Conservation (phyloP, 2,329 filamentous ascomycete genomes). For the Pestalotiopsis sp. region DNA sequence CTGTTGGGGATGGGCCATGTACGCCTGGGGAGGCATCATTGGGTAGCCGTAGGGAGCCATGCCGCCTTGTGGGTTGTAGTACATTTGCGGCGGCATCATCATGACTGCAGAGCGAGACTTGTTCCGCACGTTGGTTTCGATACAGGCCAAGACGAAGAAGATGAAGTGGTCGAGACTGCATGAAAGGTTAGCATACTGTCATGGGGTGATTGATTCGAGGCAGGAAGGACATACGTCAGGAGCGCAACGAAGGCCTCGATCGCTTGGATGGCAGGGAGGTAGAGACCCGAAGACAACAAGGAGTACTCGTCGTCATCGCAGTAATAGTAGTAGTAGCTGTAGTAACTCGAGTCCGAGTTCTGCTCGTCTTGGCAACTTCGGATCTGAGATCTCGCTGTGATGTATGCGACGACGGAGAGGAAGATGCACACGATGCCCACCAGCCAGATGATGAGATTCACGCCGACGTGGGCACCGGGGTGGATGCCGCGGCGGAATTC, state of each 20-base stretch:
- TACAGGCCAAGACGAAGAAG: conserved; percentile 17
- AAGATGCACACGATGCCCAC: conserved; percentile 9
- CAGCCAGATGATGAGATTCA: conserved; percentile 15
- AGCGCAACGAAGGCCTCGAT: conserved; percentile 13
- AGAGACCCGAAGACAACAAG: not conserved
- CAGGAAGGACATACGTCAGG: conserved; percentile 9
- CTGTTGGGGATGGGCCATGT: not conserved
- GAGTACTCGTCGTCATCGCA: not conserved
- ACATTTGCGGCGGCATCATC: conserved; percentile 9
- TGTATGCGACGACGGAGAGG: not conserved
- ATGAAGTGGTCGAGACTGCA: conserved; percentile 14
- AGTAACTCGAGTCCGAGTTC: not conserved
- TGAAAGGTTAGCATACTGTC: not conserved
- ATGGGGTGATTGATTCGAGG: not conserved
- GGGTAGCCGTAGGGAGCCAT: conserved; percentile 12
- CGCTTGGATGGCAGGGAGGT: not conserved
- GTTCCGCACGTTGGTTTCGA: conserved; percentile 16
- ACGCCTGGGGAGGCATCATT: conserved; percentile 11
- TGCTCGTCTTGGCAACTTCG: not conserved
- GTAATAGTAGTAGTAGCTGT: not conserved
- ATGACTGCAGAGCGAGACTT: conserved; percentile 2
- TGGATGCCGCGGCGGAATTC: conserved; percentile 13
- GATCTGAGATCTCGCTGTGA: not conserved
- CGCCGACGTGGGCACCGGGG: conserved; percentile 16
- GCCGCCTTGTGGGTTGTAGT: conserved; percentile 5